Evolutionary conservation across 2,329 filamentous ascomycete species (phyloP), one percentile per base, ranked within the genome.

Genomic region (Aspergillus piperis): DNA sequence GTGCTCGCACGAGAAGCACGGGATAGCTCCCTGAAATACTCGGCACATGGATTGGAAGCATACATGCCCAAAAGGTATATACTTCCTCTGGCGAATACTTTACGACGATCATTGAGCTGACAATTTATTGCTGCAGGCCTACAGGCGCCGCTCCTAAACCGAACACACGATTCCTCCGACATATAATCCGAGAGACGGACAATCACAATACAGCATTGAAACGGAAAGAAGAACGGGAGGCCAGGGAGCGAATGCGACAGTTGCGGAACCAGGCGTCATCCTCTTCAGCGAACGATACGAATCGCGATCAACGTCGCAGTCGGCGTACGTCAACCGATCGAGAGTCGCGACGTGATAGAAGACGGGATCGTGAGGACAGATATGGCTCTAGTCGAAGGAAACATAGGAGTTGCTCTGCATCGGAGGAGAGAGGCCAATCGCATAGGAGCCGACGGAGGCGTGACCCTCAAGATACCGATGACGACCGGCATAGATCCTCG

Each of bases 151-250:
- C 84, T 64, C 91, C 91, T 0, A 97, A 94, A 73, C 93, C 94
- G 3, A 98, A 99, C 70, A 97, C 91, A 0, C 86, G 90, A 36
- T 98, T 98, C 73, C 80, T 99, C 44, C 88, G 88, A 60, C 90
- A 95, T 70, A 90, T 98, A 59, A 91, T 99, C 63, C 90, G 89
- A 64, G 90, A 95, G 66, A 96, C 92, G 8, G 90, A 96, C 68
- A 89, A 78, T 57, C 94, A 99, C 77, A 99, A 99, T 83, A 87
- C 90, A 23, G 90, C 91, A 0, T 81, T 98, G 30, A 85, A 92
- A 17, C 91, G 90, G 0, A 96, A 89, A 71, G 94, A 98, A 74
- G 88, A 88, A 25, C 87, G 90, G 51, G 93, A 98, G 66, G 88
- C 92, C 0, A 83, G 84, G 62, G 87, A 87, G 3, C 87, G 91